Base-by-base conservation (phyloP, 2,329 filamentous ascomycete genomes). In the Bipolaris victoriae region DNA sequence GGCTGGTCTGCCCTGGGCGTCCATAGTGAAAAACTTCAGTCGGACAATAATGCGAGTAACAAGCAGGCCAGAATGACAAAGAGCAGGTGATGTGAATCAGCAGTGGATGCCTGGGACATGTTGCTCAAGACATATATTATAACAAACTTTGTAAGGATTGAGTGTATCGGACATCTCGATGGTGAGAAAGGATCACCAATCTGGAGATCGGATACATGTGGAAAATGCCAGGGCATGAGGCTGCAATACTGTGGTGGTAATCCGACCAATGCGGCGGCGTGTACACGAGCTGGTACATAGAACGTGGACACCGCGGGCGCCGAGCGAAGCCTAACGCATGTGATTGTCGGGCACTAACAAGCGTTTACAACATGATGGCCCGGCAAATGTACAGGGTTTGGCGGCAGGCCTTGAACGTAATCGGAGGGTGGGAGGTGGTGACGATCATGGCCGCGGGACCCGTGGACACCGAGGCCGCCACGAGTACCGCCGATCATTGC, bases 141-240 rank as follows among this genome's bases (percentile, higher is more conserved):
- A 33, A 10, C 9, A 16, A 15, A 13, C n/a, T 13, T 4, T 5
- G 15, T 26, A 11, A 15, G 10, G 15, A 31, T 33, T 33, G 33
- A 39, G 15, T 16, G 41, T 53, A 15, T 53, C 13, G 13, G 16
- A 20, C 20, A 16, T 39, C 18, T n/a, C 33, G 50, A 53, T 53
- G 43, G 41, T 22, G 31, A 47, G 5, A 29, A 36, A 37, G 7
- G 22, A 44, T 47, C 22, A 26, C 40, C 22, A 37, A 13, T 20
- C 18, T 33, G 13, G 31, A 20, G 41, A 53, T 53, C 50, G 50
- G 43, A 39, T 36, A 46, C 39, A 36, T 22, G 13, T 31, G n/a
- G 29, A 22, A n/a, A 26, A 16, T 24, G 29, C 26, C 22, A n/a
- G 33, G 22, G 20, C 16, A 26, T 39, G 26, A 53, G 29, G 40